These are phyloP conservation scores for Penicillium daleae DNA, from an alignment of 495 filamentous ascomycete genomes.

Conservation along the genomic window DNA sequence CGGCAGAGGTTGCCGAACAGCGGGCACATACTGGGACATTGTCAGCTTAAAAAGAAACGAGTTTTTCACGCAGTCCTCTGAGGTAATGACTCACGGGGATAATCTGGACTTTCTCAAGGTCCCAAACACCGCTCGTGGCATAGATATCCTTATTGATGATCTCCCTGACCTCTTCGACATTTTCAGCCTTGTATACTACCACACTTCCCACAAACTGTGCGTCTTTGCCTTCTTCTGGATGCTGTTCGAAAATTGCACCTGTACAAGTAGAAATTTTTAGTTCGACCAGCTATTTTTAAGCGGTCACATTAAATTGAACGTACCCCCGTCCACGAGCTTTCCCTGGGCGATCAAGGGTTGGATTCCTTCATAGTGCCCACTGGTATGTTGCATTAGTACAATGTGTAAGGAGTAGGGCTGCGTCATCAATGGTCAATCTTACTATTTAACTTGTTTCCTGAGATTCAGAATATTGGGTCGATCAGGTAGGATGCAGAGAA, in stretches of 20 bases:
- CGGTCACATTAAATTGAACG: background rate
- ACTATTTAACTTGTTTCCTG: slow-evolving; percentile 23
- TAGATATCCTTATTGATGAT: slow-evolving; percentile 71
- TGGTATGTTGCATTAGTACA: slow-evolving; percentile 7
- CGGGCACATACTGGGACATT: background rate
- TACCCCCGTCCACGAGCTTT: slow-evolving; percentile 31
- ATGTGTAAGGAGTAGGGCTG: background rate
- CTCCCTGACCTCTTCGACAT: slow-evolving; percentile 67
- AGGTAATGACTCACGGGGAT: slow-evolving; percentile 35
- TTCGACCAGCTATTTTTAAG: background rate
- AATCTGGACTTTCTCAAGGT: slow-evolving; percentile 67
- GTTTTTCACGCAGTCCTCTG: background rate
- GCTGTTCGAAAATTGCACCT: slow-evolving; percentile 66
- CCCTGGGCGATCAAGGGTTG: slow-evolving; percentile 27
- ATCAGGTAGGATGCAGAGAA: slow-evolving; percentile 31
- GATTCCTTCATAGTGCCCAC: slow-evolving; percentile 24
- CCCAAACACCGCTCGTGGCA: slow-evolving; percentile 71
- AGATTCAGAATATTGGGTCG: slow-evolving; percentile 18
- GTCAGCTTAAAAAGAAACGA: background rate
- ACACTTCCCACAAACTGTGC: slow-evolving; percentile 67
- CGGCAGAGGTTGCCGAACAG: background rate
- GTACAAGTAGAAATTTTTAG: background rate
- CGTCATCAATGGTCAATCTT: background rate
- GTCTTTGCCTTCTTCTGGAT: slow-evolving; percentile 58
- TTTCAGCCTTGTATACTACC: slow-evolving; percentile 61